Evolutionary conservation across 257 asterid genomes (phyloP).

Genomic region (Gentiana dahurica): DNA sequence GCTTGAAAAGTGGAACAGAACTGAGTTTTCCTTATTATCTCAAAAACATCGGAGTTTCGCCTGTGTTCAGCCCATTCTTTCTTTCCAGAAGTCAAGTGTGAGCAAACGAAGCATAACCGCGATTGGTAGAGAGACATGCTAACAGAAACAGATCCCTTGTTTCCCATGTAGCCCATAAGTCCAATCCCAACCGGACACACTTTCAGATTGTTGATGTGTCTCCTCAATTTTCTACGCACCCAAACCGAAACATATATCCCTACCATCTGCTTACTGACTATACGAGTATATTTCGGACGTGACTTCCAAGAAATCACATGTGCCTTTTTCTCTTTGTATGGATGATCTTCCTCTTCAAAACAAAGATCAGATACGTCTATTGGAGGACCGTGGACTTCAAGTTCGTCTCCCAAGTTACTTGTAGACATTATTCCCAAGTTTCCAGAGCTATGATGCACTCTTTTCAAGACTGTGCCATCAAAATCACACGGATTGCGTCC

Average conservation of each 20-base stretch:
- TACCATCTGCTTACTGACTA: constrained; percentile 92
- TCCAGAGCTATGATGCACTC: constrained; percentile 56
- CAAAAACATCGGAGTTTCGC: constrained; percentile 68
- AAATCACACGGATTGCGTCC: constrained; percentile 12
- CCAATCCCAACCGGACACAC: constrained; percentile 89
- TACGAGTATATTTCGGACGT: constrained; percentile 42
- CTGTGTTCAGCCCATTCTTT: constrained; percentile 61
- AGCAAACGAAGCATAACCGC: constrained; percentile 79
- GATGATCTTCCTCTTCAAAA: constrained; percentile 32
- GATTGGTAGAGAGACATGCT: constrained; percentile 79
- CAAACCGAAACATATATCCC: constrained; percentile 83
- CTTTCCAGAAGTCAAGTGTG: constrained; percentile 77
- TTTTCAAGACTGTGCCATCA: constrained; percentile 26
- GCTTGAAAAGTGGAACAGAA: constrained; percentile 56
- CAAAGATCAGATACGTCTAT: constrained; percentile 34
- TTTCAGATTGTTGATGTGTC: constrained; percentile 69
- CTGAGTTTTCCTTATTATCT: constrained; percentile 62
- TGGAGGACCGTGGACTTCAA: constrained; percentile 30
- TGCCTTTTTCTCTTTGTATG: constrained; percentile 11
- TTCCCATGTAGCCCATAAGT: constrained; percentile 94
- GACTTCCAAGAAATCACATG: constrained; percentile 16
- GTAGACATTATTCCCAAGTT: constrained; percentile 35
- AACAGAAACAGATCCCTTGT: constrained; percentile 91
- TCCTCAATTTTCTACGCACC: constrained; percentile 65
- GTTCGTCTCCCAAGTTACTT: constrained; percentile 26